Conservation (phyloP, 441 rosid genomes). For the Adansonia rubrostipa region DNA sequence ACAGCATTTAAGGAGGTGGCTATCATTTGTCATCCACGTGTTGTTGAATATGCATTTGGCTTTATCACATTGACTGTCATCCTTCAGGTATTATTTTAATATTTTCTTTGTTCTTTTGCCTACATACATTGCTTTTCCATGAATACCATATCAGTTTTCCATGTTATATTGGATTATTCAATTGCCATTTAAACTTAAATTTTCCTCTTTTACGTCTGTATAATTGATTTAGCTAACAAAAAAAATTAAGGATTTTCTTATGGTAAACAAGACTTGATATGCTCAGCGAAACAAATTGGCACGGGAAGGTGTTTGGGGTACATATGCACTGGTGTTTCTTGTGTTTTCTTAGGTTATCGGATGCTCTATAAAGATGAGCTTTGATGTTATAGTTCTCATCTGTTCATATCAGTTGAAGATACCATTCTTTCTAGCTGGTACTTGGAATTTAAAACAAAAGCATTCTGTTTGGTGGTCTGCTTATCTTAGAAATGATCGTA, state of each 20-base stretch:
- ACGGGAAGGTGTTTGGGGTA: neutral
- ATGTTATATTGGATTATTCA: neutral
- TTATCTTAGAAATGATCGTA: neutral
- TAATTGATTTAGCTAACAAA: neutral
- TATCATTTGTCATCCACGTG: slow-evolving; percentile 86
- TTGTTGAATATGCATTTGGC: slow-evolving; percentile 96
- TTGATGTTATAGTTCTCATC: neutral
- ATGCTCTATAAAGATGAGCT: neutral
- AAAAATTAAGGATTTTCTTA: neutral
- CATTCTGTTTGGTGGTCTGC: neutral
- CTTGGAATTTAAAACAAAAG: neutral
- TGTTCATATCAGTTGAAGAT: neutral
- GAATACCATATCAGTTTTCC: neutral
- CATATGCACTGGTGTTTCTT: neutral
- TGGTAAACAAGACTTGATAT: slow-evolving; percentile 6
- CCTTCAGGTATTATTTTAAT: slow-evolving; percentile 66
- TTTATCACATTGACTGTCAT: slow-evolving; percentile 84
- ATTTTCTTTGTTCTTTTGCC: slow-evolving; percentile 1
- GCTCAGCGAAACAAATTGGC: neutral
- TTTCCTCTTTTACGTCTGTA: neutral
- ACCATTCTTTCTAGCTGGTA: neutral
- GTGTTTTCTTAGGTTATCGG: neutral
- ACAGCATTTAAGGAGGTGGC: slow-evolving; percentile 96
- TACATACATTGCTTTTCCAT: neutral
- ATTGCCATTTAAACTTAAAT: neutral